Conservation (phyloP, 169 alveolate genomes). For the Amoebophrya sp. region DNA sequence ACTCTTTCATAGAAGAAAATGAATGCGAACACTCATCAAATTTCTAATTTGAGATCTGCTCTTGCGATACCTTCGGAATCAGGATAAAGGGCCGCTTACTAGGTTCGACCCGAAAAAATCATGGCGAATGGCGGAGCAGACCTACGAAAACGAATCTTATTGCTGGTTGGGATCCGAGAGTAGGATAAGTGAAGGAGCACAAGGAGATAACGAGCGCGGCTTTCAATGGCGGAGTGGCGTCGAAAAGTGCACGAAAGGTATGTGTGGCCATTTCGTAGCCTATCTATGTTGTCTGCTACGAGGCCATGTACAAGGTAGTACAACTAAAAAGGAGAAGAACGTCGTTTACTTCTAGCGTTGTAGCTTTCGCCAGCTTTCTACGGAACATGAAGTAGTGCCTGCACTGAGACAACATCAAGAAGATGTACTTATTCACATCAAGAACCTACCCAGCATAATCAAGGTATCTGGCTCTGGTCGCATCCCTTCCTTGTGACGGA, state of each 20-base stretch:
- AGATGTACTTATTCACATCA: too few species aligned
- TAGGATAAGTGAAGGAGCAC: not conserved
- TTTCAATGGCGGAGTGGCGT: conserved; percentile 35
- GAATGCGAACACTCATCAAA: not conserved
- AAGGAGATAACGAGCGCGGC: conserved; percentile 18
- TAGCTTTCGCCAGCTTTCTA: too few species aligned
- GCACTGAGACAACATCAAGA: too few species aligned
- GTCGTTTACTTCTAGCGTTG: too few species aligned
- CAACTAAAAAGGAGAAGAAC: too few species aligned
- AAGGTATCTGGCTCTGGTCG: conserved; percentile 38
- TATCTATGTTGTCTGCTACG: too few species aligned
- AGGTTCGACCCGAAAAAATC: not conserved
- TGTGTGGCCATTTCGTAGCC: too few species aligned
- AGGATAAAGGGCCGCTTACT: not conserved
- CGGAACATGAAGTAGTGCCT: too few species aligned
- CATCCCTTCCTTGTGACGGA: not conserved
- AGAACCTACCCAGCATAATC: not conserved
- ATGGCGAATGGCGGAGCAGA: not conserved
- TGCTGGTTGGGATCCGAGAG: not conserved
- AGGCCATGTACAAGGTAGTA: too few species aligned
- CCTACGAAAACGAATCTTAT: not conserved
- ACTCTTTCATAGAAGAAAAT: too few species aligned
- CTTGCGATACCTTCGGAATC: not conserved
- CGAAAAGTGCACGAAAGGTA: conserved; percentile 21
- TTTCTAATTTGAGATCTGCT: not conserved